Conservation (phyloP, 2,329 filamentous ascomycete species). For the Tolypocladium nubicola region DNA sequence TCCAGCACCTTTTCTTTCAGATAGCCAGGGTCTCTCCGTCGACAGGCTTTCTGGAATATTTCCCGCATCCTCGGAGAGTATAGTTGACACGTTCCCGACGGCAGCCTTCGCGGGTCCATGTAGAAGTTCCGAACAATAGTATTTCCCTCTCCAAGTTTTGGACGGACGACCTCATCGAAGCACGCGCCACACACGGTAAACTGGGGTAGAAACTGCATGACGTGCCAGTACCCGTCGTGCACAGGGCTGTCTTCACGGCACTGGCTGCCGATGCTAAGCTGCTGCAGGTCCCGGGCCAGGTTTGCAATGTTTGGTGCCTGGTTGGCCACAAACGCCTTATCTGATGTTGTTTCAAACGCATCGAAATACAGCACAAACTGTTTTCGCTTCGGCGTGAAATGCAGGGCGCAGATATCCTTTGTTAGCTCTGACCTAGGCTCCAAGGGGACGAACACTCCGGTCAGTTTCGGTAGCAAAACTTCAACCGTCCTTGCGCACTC, state of each 20-base stretch:
- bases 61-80: conserved; percentile 72
- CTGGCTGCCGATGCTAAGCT: conserved; percentile 46
- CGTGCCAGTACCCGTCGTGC: conserved; percentile 61
- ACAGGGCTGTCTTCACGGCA: conserved; percentile 56
- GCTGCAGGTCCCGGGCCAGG: conserved; percentile 54
- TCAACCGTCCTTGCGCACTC: conserved; percentile 65
- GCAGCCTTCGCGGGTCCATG: conserved; percentile 44
- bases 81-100: conserved; percentile 58
- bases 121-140: conserved; percentile 57
- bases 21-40: conserved; percentile 54
- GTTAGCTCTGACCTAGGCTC: conserved; percentile 33
- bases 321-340: conserved; percentile 33
- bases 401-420: conserved; percentile 58
- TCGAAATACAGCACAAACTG: conserved; percentile 52
- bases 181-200: conserved; percentile 84
- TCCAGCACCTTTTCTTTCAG: conserved; percentile 48
- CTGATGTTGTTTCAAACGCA: conserved; percentile 45
- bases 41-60: conserved; percentile 58
- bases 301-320: conserved; percentile 44
- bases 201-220: conserved; percentile 62
- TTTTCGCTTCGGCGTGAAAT: conserved; percentile 40
- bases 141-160: conserved; percentile 41
- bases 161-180: conserved; percentile 69
- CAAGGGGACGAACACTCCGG: conserved; percentile 51
- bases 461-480: conserved; percentile 61